Evolutionary conservation across 2,329 filamentous ascomycete species (phyloP).

Genomic region (Colletotrichum brevisporum): DNA sequence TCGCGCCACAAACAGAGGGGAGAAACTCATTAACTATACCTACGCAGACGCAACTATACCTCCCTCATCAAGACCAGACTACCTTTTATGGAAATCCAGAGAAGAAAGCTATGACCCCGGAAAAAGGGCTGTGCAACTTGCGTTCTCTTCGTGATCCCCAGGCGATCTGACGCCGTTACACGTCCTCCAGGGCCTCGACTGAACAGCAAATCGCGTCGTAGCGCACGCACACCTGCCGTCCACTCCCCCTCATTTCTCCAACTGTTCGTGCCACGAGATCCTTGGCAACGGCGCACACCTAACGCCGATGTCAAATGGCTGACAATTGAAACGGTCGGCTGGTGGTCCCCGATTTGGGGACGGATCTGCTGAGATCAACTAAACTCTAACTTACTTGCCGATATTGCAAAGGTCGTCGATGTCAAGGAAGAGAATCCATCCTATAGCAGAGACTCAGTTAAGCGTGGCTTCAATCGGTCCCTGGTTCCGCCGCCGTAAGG

Average conservation of each 20-base stretch:
- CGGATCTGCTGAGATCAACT: constrained; percentile 12
- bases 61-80: too few species aligned
- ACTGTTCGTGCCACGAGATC: constrained; percentile 32
- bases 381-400: constrained; percentile 27
- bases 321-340: constrained; percentile 33
- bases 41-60: neutral
- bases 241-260: constrained; percentile 21
- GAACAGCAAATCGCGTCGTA: constrained; percentile 33
- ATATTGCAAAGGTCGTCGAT: too few species aligned
- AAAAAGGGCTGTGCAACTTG: constrained; percentile 18
- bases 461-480: too few species aligned
- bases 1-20: constrained; percentile 8
- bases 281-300: constrained; percentile 15
- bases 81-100: too few species aligned
- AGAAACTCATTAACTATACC: neutral
- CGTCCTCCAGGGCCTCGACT: constrained; percentile 9
- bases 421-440: too few species aligned
- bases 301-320: constrained; percentile 37
- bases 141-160: constrained; percentile 18
- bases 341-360: constrained; percentile 5
- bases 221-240: constrained; percentile 2
- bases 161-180: constrained; percentile 32
- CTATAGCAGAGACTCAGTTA: too few species aligned
- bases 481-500: constrained; percentile 15
- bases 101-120: constrained; percentile 9